phyloP scores from a whole-genome alignment of 225 moss, liverwort and hornwort species.

The Pleurozium schreberi region DNA sequence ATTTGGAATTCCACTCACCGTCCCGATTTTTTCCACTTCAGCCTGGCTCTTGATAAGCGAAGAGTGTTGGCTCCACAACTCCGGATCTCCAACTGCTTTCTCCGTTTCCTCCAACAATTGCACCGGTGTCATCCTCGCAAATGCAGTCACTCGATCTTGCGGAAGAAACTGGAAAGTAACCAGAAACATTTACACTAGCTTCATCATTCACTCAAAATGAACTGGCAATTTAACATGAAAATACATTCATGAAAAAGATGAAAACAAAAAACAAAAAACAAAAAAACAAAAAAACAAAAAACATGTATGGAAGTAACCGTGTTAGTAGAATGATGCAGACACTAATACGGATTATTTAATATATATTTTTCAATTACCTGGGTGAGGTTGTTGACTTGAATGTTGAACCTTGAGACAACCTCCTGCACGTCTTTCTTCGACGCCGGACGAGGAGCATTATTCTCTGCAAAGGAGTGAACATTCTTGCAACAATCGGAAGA shows the following conservation, averaged over 20 bases:
- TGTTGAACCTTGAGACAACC: conserved; percentile 48
- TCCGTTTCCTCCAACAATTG: conserved; percentile 71
- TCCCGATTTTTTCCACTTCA: conserved; percentile 31
- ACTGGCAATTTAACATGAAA: neutral
- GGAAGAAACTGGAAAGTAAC: conserved; percentile 83
- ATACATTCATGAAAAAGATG: too few species aligned
- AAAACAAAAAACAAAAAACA: too few species aligned
- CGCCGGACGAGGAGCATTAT: neutral
- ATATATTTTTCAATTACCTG: conserved; percentile 12
- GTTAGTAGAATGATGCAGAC: too few species aligned
- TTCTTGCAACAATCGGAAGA: neutral
- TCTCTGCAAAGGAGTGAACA: neutral
- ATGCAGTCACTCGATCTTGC: conserved; percentile 65
- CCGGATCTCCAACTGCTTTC: conserved; percentile 72
- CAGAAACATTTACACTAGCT: too few species aligned
- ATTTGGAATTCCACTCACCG: conserved; percentile 15
- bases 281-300: too few species aligned
- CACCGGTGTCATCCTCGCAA: conserved; percentile 65
- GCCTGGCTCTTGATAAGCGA: conserved; percentile 26
- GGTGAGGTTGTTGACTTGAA: conserved; percentile 63
- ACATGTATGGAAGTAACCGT: too few species aligned
- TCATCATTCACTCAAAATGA: neutral
- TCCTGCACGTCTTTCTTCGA: conserved; percentile 48
- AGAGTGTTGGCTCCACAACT: conserved; percentile 35
- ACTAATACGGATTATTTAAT: too few species aligned